phyloP scores from a whole-genome alignment of 2,329 filamentous ascomycete species.

The Chaetomium sp. region DNA sequence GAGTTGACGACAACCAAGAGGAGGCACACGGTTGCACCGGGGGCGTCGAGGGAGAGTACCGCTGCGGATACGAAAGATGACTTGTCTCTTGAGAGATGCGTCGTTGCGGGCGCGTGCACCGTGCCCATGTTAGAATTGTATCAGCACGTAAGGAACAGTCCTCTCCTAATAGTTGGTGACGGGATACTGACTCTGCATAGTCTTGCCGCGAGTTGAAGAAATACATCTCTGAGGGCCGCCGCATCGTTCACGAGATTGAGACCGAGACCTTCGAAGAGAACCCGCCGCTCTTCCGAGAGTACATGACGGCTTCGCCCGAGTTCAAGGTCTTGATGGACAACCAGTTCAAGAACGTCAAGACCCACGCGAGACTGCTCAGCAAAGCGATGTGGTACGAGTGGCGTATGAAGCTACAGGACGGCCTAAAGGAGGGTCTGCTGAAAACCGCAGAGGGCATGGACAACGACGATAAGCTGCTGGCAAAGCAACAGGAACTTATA shows the following conservation, averaged over 20 bases:
- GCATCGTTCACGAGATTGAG: constrained; percentile 89
- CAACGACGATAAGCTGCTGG: constrained; percentile 67
- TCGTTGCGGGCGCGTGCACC: constrained; percentile 87
- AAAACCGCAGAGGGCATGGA: constrained; percentile 77
- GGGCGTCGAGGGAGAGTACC: constrained; percentile 48
- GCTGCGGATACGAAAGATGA: constrained; percentile 51
- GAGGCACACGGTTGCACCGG: constrained; percentile 75
- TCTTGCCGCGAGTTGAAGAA: constrained; percentile 94
- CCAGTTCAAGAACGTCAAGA: constrained; percentile 97
- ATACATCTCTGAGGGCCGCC: constrained; percentile 90
- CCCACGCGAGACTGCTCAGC: constrained; percentile 83
- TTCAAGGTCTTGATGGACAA: constrained; percentile 89
- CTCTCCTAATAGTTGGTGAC: neutral
- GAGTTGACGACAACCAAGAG: constrained; percentile 96
- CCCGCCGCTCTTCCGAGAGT: constrained; percentile 87
- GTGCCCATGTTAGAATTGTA: constrained; percentile 93
- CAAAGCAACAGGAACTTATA: constrained; percentile 69
- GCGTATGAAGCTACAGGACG: constrained; percentile 83
- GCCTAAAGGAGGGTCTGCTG: constrained; percentile 77
- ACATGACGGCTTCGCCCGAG: constrained; percentile 80
- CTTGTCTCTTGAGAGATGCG: constrained; percentile 70
- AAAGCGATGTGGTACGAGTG: constrained; percentile 99
- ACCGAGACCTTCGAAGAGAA: constrained; percentile 86
- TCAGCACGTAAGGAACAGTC: constrained; percentile 66
- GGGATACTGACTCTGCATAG: constrained; percentile 24